A percentile compares a stretch with the other conserved stretches of the same genome.
Conservation (phyloP, 768 basidiomycete species). For the Melanogaster broomeanus region DNA sequence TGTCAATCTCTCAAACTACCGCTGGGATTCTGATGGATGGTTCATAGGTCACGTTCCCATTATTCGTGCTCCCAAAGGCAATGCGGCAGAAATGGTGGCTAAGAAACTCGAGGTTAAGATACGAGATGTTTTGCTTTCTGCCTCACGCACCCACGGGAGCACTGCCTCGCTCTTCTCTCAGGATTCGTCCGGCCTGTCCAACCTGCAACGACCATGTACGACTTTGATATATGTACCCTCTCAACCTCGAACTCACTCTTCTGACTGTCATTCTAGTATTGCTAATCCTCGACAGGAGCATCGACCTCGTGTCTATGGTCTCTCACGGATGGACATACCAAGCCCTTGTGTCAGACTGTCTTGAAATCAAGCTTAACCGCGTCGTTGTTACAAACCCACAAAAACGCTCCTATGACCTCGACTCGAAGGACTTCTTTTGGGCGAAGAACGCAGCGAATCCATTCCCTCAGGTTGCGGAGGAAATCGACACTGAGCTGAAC, state of each 20-base stretch:
- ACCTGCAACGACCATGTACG: constrained; percentile 84
- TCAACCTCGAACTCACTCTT: constrained; percentile 11
- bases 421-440: constrained; percentile 99
- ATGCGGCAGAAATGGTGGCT: constrained; percentile 99
- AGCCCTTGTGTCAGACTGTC: constrained; percentile 94
- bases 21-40: background rate
- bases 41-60: constrained; percentile 85
- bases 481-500: constrained; percentile 90
- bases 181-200: constrained; percentile 81
- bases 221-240: constrained; percentile 8
- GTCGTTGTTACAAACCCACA: constrained; percentile 78
- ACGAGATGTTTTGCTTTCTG: constrained; percentile 76
- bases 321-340: constrained; percentile 99
- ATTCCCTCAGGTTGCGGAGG: constrained; percentile 98
- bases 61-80: constrained; percentile 92
- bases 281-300: constrained; percentile 90
- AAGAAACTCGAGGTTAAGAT: constrained; percentile 93
- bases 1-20: background rate
- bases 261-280: constrained; percentile 58
- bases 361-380: constrained; percentile 95
- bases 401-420: constrained; percentile 90
- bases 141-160: constrained; percentile 59
- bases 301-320: constrained; percentile 91
- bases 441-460: constrained; percentile 93
- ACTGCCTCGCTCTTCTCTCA: constrained; percentile 71